Base-by-base conservation (phyloP, 2,329 filamentous ascomycete species). In the Dothistroma septosporum region DNA sequence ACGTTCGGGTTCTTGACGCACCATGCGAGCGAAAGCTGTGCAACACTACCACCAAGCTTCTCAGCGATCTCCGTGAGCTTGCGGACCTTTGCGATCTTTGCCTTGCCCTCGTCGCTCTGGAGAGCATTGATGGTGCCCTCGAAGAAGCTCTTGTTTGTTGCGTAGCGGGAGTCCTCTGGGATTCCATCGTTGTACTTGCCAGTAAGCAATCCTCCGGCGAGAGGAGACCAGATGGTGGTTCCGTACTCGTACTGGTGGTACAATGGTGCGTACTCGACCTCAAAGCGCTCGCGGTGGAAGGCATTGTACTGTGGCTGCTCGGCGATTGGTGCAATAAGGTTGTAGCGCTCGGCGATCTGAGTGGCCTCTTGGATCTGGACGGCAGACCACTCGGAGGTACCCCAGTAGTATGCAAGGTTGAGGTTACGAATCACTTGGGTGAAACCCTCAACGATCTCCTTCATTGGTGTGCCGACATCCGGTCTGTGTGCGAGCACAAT, bases 121-220 rank as follows among this genome's bases (percentile, higher is more conserved):
- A 83, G 78, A 55, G 74, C 74, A 67, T 80, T 79, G 61, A 86
- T 79, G 19, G 80, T 83, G 67, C 80, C 77, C 65, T 82, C 81
- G 73, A 87, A 87, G 67, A 82, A 80, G 56, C 80, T 80, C 62
- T 81, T 79, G 74, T 85, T 83, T 65, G 77, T 82, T 58, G 82
- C 82, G 67, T 85, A 85, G 37, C 85, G 83, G 44, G 83, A 86
- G 68, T 81, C 83, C 67, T 83, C 79, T 16, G 84, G 83, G 58
- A 86, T 83, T 57, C 83, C 84, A 63, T 85, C 79, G 73, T 86
- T 85, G 78, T 87, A 87, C 75, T 87, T 87, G 68, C 84, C 84
- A 8, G 82, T 86, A 57, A 87, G 72, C 44, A 87, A 73, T 60
- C 84, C 84, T 32, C 77, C 81, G 52, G 80, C 82, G 10, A 85